These are phyloP conservation scores for Xylaria grammica DNA, from an alignment of 495 filamentous ascomycete genomes.

Conservation along the genomic window DNA sequence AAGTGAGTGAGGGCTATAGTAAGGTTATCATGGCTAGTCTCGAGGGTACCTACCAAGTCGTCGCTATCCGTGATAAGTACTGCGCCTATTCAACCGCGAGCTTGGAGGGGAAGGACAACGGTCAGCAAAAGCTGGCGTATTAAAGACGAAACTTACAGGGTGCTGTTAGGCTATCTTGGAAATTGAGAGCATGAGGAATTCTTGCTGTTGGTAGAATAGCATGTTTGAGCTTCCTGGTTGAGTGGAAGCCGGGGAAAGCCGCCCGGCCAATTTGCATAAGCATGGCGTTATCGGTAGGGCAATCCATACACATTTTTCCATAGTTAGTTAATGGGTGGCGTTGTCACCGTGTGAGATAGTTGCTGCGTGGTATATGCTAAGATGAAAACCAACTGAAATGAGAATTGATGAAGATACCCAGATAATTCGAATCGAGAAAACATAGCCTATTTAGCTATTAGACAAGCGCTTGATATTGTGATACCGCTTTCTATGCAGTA, in stretches of 20 bases:
- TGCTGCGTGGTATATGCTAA: neutral
- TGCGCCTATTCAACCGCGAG: slow-evolving; percentile 80
- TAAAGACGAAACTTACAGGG: slow-evolving; percentile 3
- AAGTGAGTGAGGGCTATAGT: slow-evolving; percentile 77
- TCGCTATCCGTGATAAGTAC: slow-evolving; percentile 89
- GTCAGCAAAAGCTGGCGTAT: slow-evolving; percentile 28
- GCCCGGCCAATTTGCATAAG: slow-evolving; percentile 39
- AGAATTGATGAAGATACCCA: neutral
- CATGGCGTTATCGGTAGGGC: slow-evolving; percentile 39
- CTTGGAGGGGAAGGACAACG: slow-evolving; percentile 50
- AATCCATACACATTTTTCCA: slow-evolving; percentile 24
- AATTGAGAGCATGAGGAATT: slow-evolving; percentile 14
- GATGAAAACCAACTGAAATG: neutral
- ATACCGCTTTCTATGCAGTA: too few species aligned
- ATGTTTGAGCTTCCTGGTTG: slow-evolving; percentile 24
- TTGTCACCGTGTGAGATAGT: neutral
- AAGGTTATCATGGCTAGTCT: slow-evolving; percentile 82
- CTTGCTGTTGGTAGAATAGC: neutral
- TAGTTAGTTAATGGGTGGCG: slow-evolving; percentile 12
- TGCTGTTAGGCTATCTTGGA: slow-evolving; percentile 14
- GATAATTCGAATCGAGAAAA: too few species aligned
- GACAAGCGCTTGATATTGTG: too few species aligned
- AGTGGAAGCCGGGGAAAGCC: slow-evolving; percentile 23
- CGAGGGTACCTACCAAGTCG: slow-evolving; percentile 96
- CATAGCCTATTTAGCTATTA: too few species aligned